A percentile compares a stretch with the other conserved stretches of the same genome.
Evolutionary conservation across 176 grass and related monocot genomes (phyloP).

Genomic region (Oryza longistaminata): DNA sequence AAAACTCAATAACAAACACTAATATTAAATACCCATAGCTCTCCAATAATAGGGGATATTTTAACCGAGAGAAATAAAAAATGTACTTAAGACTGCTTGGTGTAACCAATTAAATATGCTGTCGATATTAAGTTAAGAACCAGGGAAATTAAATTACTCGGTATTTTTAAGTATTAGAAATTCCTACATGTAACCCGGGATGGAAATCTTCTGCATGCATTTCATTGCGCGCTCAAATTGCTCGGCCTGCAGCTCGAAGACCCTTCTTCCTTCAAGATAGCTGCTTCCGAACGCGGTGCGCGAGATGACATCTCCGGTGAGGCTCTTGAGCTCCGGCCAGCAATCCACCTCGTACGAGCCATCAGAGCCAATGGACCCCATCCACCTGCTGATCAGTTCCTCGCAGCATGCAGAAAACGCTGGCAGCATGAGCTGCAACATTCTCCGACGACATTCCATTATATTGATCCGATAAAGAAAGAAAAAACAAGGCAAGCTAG

Average conservation of each 20-base stretch:
- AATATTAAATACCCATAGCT: too few species aligned
- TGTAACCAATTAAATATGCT: too few species aligned
- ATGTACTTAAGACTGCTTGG: too few species aligned
- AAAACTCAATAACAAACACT: too few species aligned
- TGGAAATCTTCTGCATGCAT: neutral
- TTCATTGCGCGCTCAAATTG: slow-evolving; percentile 22
- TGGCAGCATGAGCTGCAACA: slow-evolving; percentile 54
- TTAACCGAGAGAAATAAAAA: too few species aligned
- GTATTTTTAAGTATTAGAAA: neutral
- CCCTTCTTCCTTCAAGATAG: slow-evolving; percentile 49
- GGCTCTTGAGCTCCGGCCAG: slow-evolving; percentile 52
- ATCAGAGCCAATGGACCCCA: neutral
- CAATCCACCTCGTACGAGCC: slow-evolving; percentile 48
- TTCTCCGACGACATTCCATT: neutral
- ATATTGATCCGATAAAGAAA: neutral
- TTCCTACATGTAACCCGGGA: slow-evolving; percentile 55
- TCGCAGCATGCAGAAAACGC: slow-evolving; percentile 57
- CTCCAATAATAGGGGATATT: too few species aligned
- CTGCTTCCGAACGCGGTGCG: slow-evolving; percentile 56
- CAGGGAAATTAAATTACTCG: neutral
- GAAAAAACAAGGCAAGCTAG: too few species aligned
- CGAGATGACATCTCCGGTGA: slow-evolving; percentile 66
- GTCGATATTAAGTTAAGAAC: neutral
- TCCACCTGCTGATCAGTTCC: slow-evolving; percentile 53
- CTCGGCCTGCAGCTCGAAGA: slow-evolving; percentile 56